Base-by-base conservation (phyloP, 257 asterid genomes). In the Scutellaria baicalensis region DNA sequence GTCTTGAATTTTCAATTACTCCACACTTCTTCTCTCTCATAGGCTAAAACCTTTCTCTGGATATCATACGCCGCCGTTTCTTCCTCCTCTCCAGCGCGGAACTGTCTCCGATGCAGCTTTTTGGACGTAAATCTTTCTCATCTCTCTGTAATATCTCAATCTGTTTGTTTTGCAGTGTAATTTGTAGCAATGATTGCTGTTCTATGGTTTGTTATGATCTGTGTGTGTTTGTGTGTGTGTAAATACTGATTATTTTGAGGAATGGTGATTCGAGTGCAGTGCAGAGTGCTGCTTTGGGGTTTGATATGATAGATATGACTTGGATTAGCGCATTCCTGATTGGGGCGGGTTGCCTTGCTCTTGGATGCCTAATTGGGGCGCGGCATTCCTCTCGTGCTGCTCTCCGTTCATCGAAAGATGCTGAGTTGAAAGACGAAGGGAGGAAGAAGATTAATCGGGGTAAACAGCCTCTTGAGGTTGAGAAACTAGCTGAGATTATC, bases 261-360 rank as follows among this genome's bases (percentile, higher is more conserved):
- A 61, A 33, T 56, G 67, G 73, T 33, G 77, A 67, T 50, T 31
- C 33, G 75, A 71, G 23, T 77, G 79, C 85, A 78, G 83, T 74
- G 70, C 71, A 80, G 75, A 44, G 78, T 71, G 63, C 65, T 64
- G 78, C 68, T 63, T 51, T 71, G 60, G 80, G 83, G 49, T 72
- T 85, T 75, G 88, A 78, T 65, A 81, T 84, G 95, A 83, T 88
- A 59, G 91, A 78, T 60, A 84, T 86, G 91, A 75, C 95, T 50
- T 91, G 96, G 99, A 66, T 89, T 54, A 80, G 86, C 67, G 88
- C 85, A 31, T 71, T 93, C 42, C 59, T 91, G 51, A 84, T 93
- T 56, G 99, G 96, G 59, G 95, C 91, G 20, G 89, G 84, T 74
- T 93, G 95, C 71, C 75, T 93, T 59, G 96, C 92, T 66, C 69